Percentiles rank a stretch among this genome's conserved stretches.
phyloP scores from a whole-genome alignment of 495 filamentous ascomycete genomes.

The Penicillium verhagenii region DNA sequence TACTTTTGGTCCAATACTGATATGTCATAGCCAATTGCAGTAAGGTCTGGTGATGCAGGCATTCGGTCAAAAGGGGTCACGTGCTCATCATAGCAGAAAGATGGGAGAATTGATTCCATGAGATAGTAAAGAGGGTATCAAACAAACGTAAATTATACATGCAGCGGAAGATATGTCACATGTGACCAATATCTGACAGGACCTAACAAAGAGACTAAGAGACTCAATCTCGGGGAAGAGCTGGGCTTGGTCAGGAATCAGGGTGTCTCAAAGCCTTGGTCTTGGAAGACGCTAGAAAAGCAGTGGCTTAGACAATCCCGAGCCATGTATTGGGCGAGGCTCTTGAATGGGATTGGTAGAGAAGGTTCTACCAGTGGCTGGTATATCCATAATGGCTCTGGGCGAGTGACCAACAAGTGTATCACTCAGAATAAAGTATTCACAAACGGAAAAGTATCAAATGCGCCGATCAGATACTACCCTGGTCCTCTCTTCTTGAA shows the following conservation, averaged over 20 bases:
- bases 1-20: background rate
- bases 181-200: background rate
- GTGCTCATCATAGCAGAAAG: background rate
- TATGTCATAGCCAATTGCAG: background rate
- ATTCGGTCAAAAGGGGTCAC: conserved; percentile 1
- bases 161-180: background rate
- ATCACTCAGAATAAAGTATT: background rate
- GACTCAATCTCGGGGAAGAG: background rate
- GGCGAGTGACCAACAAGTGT: background rate
- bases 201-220: background rate
- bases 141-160: conserved; percentile 10
- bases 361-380: background rate
- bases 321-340: background rate
- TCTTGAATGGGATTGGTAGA: background rate
- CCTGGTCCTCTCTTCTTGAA: conserved; percentile 14
- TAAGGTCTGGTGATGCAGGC: background rate
- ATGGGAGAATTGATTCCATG: background rate
- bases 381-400: background rate
- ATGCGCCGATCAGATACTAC: conserved; percentile 17
- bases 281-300: background rate
- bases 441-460: background rate
- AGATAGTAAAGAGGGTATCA: conserved; percentile 19
- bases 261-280: background rate
- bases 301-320: background rate
- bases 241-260: too few species aligned